phyloP scores from a whole-genome alignment of 1,284 basidiomycete species.

The Ustilago shanxiensis region DNA sequence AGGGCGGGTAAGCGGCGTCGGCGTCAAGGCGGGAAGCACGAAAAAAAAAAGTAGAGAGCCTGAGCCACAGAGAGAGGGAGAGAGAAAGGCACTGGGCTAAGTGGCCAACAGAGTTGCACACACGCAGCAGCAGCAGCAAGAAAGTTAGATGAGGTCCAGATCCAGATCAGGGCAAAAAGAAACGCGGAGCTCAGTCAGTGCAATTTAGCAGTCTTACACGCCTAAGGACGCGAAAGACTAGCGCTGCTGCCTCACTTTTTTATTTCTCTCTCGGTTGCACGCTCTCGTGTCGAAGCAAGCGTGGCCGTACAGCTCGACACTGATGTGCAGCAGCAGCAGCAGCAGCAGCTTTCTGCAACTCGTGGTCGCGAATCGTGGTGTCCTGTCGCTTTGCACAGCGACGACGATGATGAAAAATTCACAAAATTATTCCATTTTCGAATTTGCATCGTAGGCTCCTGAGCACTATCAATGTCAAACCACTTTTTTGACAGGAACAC shows the following conservation, averaged over 20 bases:
- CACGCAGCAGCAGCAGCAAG: not conserved
- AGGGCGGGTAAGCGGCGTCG: slow-evolving; percentile 4
- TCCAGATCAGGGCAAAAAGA: slow-evolving; percentile 4
- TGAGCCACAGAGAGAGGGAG: not conserved
- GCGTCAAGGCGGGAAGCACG: slow-evolving; percentile 6
- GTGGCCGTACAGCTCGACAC: not conserved
- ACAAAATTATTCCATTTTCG: slow-evolving; percentile 7
- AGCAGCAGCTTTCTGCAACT: too few species aligned
- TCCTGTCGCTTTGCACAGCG: not conserved
- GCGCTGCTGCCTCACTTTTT: not conserved
- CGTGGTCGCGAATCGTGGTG: slow-evolving; percentile 6
- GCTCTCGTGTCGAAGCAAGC: slow-evolving; percentile 4
- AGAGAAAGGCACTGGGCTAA: not conserved
- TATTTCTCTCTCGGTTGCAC: not conserved
- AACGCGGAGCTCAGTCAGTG: not conserved
- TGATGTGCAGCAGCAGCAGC: not conserved
- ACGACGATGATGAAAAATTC: not conserved
- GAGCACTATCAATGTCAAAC: not conserved
- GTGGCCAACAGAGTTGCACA: not conserved
- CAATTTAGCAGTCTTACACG: not conserved
- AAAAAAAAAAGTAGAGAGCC: slow-evolving; percentile 6
- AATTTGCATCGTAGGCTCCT: slow-evolving; percentile 3
- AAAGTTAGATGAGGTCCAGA: slow-evolving; percentile 10
- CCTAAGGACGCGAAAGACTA: not conserved
- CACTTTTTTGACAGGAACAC: slow-evolving; percentile 4